phyloP scores from a whole-genome alignment of 768 basidiomycete species.

The Polyporus arcularius region DNA sequence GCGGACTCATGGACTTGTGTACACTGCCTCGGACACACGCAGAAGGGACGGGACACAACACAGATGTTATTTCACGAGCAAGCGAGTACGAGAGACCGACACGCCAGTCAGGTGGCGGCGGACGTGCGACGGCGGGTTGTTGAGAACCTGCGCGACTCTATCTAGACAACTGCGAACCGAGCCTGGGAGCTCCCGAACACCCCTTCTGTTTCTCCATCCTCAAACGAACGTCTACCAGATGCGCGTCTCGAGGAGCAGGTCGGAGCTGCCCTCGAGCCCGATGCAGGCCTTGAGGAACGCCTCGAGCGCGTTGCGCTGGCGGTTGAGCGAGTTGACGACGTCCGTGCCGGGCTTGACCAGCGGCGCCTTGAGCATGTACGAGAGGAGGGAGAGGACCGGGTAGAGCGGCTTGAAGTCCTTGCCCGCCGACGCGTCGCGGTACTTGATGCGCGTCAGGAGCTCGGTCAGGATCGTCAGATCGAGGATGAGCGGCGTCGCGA shows the following conservation, averaged over 20 bases:
- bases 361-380: conserved; percentile 98
- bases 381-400: conserved; percentile 88
- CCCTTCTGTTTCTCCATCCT: too few species aligned
- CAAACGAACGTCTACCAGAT: conserved; percentile 64
- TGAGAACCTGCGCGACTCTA: too few species aligned
- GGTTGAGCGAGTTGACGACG: conserved; percentile 92
- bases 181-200: too few species aligned
- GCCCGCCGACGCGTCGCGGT: conserved; percentile 57
- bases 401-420: conserved; percentile 83
- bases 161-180: too few species aligned
- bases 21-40: too few species aligned
- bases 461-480: conserved; percentile 93
- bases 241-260: conserved; percentile 84
- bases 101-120: too few species aligned
- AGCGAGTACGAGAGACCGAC: too few species aligned
- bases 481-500: conserved; percentile 94
- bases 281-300: conserved; percentile 93
- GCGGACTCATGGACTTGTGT: too few species aligned
- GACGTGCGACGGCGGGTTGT: too few species aligned
- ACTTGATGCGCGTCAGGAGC: conserved; percentile 89
- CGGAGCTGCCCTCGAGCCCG: conserved; percentile 79
- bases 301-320: conserved; percentile 94
- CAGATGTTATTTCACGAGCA: too few species aligned
- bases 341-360: conserved; percentile 92
- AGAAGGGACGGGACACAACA: too few species aligned